These are phyloP conservation scores for Massospora cicadina DNA, from an alignment of 371 early-diverging fungal genomes.

Conservation along the genomic window DNA sequence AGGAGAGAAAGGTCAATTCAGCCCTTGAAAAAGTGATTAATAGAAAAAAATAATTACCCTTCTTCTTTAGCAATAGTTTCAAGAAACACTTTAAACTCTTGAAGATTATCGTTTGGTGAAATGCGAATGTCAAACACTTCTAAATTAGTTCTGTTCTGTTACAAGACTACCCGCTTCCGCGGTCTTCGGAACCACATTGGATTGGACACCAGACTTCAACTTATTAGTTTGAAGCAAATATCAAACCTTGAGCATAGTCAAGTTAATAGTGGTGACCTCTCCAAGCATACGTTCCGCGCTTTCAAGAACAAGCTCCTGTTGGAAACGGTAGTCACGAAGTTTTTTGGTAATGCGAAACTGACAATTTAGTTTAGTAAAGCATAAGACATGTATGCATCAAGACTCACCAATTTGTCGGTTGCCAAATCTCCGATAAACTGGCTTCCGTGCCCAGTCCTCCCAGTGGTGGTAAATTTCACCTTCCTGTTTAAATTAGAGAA, in stretches of 20 bases:
- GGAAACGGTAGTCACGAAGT: conserved; percentile 29
- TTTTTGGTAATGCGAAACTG: background rate
- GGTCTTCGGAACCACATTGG: conserved; percentile 47
- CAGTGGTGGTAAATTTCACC: conserved; percentile 26
- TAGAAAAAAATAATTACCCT: conserved; percentile 5
- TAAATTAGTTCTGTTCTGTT: background rate
- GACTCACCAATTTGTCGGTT: conserved; percentile 30
- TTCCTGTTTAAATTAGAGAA: conserved; percentile 1
- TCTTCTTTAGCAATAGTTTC: conserved; percentile 13
- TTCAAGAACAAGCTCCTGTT: conserved; percentile 22
- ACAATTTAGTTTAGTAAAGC: background rate
- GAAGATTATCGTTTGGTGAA: conserved; percentile 34
- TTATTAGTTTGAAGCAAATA: background rate
- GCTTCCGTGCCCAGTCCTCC: conserved; percentile 60
- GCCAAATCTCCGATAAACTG: conserved; percentile 51
- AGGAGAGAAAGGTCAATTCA: background rate
- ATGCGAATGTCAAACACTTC: conserved; percentile 46
- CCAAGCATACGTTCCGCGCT: conserved; percentile 28
- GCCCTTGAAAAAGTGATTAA: background rate
- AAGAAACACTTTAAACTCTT: conserved; percentile 28
- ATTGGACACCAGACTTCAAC: conserved; percentile 27
- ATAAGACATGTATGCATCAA: background rate
- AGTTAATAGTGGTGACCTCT: conserved; percentile 56
- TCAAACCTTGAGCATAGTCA: conserved; percentile 38
- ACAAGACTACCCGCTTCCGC: conserved; percentile 23